Base-by-base conservation (phyloP, 2,329 filamentous ascomycete genomes). In the Verticillium albo-atrum region DNA sequence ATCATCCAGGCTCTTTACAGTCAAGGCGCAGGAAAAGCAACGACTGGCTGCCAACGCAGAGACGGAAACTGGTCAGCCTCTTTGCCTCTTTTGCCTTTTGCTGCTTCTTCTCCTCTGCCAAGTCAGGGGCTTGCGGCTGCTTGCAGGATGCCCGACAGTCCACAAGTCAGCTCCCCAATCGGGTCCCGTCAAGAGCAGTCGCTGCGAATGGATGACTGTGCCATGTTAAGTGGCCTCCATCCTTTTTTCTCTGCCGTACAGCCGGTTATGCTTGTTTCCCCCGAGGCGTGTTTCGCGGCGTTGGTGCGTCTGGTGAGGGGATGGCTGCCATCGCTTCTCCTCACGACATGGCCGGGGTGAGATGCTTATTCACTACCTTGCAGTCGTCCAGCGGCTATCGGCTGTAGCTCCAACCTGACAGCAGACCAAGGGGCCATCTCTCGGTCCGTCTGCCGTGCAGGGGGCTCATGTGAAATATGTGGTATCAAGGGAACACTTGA, bases 191-290 rank as follows among this genome's bases (percentile, higher is more conserved):
- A 20, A 50, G 7, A 50, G 42, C n/a, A 14, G 20, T 50, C 42
- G 20, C 20, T n/a, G 9, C 42, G 23, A 9, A 23, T 23, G n/a
- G 20, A 23, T 26, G 42, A 50, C 5, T 23, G 42, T 50, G 7
- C 10, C 20, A 23, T 23, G 20, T 25, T 50, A 12, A 50, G n/a
- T 50, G 42, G 9, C 42, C 42, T 23, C 20, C 9, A 23, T 50
- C 4, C 42, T 50, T 50, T 37, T 50, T 20, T 20, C 20, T 25
- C 9, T 3, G 42, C 20, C 20, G 20, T 23, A 10, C 20, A 50
- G 63, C 37, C 53, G 52, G 52, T 28, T 27, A 59, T 23, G 53
- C 32, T 25, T 59, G 52, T 50, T 17, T n/a, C 52, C n/a, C n/a
- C 10, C 23, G 51, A 32, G 12, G 23, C 26, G 4, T 58, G 56